Percentiles rank a stretch among this genome's conserved stretches.
Evolutionary conservation across 1,284 basidiomycete species (phyloP).

Genomic region (Amylostereum areolatum): DNA sequence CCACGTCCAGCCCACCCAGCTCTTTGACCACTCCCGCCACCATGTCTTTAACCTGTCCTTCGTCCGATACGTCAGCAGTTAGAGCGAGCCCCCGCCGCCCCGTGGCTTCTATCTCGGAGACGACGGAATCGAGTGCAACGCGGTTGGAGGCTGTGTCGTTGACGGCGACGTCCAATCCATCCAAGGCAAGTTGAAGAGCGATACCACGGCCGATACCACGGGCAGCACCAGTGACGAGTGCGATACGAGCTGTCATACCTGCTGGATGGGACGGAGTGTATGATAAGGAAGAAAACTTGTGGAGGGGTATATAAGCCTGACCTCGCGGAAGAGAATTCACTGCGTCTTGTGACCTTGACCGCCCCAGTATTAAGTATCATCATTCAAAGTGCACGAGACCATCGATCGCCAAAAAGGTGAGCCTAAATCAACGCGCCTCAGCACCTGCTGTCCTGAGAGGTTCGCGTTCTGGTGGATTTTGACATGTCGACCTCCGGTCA

Average conservation of each 20-base stretch:
- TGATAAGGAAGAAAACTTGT: too few relatives aligned
- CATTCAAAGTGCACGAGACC: too few relatives aligned
- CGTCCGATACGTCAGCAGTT: neutral
- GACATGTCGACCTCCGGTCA: too few relatives aligned
- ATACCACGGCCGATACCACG: constrained; percentile 1
- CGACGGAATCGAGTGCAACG: constrained; percentile 14
- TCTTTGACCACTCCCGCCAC: neutral
- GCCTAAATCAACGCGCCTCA: too few relatives aligned
- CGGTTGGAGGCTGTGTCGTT: constrained; percentile 20
- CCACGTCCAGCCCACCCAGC: neutral
- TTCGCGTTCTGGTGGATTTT: too few relatives aligned
- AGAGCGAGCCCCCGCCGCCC: constrained; percentile 13
- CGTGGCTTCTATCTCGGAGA: constrained; percentile 13
- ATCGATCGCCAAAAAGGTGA: too few relatives aligned
- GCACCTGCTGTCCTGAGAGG: too few relatives aligned
- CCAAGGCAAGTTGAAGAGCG: neutral
- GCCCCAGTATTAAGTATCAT: too few relatives aligned
- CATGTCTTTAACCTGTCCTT: neutral
- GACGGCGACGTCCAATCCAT: constrained; percentile 5
- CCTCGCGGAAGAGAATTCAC: too few relatives aligned
- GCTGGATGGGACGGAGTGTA: too few relatives aligned
- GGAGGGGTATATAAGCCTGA: too few relatives aligned
- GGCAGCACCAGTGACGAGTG: neutral
- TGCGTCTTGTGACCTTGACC: too few relatives aligned
- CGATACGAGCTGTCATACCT: neutral